Conservation (phyloP, 2,329 filamentous ascomycete genomes). For the Phoma herbarum region DNA sequence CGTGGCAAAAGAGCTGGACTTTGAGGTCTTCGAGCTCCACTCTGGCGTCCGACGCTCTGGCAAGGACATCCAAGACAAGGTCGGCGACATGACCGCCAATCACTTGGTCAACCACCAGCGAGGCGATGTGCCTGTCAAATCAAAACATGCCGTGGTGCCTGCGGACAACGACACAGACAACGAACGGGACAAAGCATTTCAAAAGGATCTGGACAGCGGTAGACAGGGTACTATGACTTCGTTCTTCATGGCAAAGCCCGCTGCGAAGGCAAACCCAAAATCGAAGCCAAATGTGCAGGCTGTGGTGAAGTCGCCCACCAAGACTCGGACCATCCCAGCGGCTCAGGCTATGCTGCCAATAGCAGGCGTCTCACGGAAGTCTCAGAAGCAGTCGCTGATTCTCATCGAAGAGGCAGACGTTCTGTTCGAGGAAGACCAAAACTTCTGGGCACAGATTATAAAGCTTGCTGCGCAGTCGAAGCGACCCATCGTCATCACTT, state of each 20-base stretch:
- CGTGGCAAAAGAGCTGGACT: conserved; percentile 88
- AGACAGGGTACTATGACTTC: conserved; percentile 81
- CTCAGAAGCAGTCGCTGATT: conserved; percentile 92
- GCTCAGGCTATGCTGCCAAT: conserved; percentile 36
- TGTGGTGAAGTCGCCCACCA: conserved; percentile 24
- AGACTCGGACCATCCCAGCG: conserved; percentile 10
- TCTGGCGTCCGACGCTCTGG: conserved; percentile 82
- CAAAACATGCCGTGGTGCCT: conserved; percentile 17
- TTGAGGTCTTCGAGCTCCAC: conserved; percentile 96
- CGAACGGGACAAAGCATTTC: conserved; percentile 56
- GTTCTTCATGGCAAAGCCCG: conserved; percentile 71
- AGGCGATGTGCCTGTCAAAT: conserved; percentile 36
- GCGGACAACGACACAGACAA: conserved; percentile 49
- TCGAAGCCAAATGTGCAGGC: conserved; percentile 24
- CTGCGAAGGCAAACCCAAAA: conserved; percentile 38
- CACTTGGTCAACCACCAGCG: conserved; percentile 75
- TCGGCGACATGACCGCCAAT: conserved; percentile 97
- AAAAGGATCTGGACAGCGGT: conserved; percentile 69
- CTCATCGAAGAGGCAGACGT: conserved; percentile 93
- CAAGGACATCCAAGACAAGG: conserved; percentile 87
- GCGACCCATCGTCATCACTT: conserved; percentile 92
- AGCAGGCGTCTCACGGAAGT: conserved; percentile 44
- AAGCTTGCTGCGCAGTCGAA: conserved; percentile 84
- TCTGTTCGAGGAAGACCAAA: conserved; percentile 92
- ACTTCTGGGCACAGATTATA: conserved; percentile 88